phyloP scores from a whole-genome alignment of 169 alveolate genomes.

The Plasmodium relictum region DNA sequence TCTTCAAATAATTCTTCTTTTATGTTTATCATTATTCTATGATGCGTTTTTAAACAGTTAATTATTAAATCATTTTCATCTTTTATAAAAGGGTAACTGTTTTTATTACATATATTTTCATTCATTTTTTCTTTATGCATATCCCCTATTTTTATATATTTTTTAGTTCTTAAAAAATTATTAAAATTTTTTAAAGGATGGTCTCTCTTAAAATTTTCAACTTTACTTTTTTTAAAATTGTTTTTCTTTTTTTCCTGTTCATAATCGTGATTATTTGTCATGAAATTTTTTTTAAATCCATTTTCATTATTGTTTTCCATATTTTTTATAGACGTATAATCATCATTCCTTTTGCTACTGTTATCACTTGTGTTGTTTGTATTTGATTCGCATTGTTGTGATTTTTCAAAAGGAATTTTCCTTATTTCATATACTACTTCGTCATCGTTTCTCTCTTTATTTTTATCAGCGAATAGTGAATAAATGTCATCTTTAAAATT shows the following conservation, averaged over 20 bases:
- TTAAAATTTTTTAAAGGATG: not conserved
- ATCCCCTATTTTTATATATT: not conserved
- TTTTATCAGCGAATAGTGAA: slow-evolving; percentile 10
- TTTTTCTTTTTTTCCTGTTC: slow-evolving; percentile 14
- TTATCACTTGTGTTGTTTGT: not conserved
- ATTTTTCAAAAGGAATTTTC: slow-evolving; percentile 34
- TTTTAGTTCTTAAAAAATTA: not conserved
- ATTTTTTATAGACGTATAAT: not conserved
- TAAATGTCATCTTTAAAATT: slow-evolving; percentile 60
- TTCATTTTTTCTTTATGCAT: not conserved
- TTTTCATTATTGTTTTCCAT: slow-evolving; percentile 10
- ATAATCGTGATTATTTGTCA: not conserved
- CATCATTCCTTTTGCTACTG: slow-evolving; percentile 30
- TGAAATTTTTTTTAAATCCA: not conserved
- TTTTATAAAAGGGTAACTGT: not conserved
- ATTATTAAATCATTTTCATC: slow-evolving; percentile 28
- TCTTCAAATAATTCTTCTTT: slow-evolving; percentile 65
- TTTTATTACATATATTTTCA: not conserved
- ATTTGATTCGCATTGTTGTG: slow-evolving; percentile 23
- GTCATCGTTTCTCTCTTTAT: slow-evolving; percentile 30
- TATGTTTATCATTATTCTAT: slow-evolving; percentile 54
- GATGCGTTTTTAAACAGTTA: slow-evolving; percentile 59
- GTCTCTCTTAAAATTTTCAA: not conserved
- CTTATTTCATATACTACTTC: slow-evolving; percentile 56
- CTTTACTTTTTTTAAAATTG: slow-evolving; percentile 4